Evolutionary conservation across 148 eudicot genomes (phyloP).

Genomic region (Diospyros kaki): DNA sequence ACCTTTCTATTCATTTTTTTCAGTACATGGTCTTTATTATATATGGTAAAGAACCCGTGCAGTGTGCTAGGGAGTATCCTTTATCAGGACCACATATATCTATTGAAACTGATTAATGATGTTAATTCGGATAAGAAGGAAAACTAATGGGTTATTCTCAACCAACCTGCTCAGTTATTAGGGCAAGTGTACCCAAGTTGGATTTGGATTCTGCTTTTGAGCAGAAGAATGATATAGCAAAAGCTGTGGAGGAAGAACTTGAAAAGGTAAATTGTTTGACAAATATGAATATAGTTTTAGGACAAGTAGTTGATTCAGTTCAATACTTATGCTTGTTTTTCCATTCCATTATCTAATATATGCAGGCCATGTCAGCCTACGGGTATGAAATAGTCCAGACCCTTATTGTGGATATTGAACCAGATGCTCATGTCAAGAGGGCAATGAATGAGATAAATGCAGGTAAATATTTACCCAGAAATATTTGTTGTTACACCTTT

Average conservation of each 20-base stretch:
- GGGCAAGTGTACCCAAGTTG: slow-evolving; percentile 45
- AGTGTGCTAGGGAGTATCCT: no score
- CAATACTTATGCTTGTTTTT: background rate
- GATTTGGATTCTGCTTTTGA: slow-evolving; percentile 33
- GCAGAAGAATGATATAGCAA: slow-evolving; percentile 44
- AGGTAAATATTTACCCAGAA: slow-evolving; percentile 17
- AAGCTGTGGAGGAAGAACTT: slow-evolving; percentile 42
- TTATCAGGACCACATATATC: no score
- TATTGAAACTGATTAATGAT: no score
- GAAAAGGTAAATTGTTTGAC: slow-evolving; percentile 22
- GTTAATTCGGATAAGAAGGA: no score
- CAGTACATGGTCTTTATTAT: no score
- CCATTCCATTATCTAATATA: background rate
- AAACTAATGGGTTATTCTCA: slow-evolving; percentile 15
- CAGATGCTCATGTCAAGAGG: slow-evolving; percentile 47
- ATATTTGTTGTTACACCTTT: no score
- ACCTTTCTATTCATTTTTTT: no score
- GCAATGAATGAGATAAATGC: slow-evolving; percentile 63
- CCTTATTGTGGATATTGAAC: slow-evolving; percentile 55
- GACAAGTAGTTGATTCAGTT: background rate
- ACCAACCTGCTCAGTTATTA: slow-evolving; percentile 26
- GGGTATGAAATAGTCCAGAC: slow-evolving; percentile 59
- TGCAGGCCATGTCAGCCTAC: slow-evolving; percentile 53
- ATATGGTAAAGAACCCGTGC: no score
- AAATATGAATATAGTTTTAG: background rate